These are phyloP conservation scores for Tulasnella sp. DNA, from an alignment of 768 basidiomycete species.

Conservation along the genomic window DNA sequence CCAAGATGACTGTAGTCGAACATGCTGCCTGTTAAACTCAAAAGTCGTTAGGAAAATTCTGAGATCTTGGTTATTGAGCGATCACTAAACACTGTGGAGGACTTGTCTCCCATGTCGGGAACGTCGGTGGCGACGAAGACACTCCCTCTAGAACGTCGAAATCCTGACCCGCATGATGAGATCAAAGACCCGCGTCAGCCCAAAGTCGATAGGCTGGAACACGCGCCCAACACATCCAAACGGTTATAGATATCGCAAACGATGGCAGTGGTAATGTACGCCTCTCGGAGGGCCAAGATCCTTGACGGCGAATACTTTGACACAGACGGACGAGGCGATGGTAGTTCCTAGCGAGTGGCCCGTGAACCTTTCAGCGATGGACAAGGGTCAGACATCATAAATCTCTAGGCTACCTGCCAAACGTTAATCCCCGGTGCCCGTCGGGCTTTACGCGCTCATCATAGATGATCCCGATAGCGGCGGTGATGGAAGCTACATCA, in stretches of 20 bases:
- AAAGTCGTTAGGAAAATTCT: too few species aligned
- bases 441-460: conserved; percentile 9
- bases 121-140: conserved; percentile 21
- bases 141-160: background rate
- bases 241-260: background rate
- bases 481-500: conserved; percentile 15
- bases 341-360: conserved; percentile 18
- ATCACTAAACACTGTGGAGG: background rate
- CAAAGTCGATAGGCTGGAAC: too few species aligned
- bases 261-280: conserved; percentile 21
- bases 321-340: conserved; percentile 15
- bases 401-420: too few species aligned
- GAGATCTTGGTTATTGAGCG: background rate
- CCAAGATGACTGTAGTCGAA: conserved; percentile 10
- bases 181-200: conserved; percentile 1
- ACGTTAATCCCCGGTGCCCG: conserved; percentile 8
- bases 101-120: conserved; percentile 18
- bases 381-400: background rate
- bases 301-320: background rate
- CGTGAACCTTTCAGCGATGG: conserved; percentile 11
- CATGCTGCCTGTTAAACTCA: background rate
- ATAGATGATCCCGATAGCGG: conserved; percentile 6
- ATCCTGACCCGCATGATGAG: conserved; percentile 11
- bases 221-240: background rate
- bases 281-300: conserved; percentile 19